A percentile compares a stretch with the other conserved stretches of the same genome.
Evolutionary conservation across 352 stramenopile genomes (phyloP).

Genomic region (Thraustochytrium striatum): DNA sequence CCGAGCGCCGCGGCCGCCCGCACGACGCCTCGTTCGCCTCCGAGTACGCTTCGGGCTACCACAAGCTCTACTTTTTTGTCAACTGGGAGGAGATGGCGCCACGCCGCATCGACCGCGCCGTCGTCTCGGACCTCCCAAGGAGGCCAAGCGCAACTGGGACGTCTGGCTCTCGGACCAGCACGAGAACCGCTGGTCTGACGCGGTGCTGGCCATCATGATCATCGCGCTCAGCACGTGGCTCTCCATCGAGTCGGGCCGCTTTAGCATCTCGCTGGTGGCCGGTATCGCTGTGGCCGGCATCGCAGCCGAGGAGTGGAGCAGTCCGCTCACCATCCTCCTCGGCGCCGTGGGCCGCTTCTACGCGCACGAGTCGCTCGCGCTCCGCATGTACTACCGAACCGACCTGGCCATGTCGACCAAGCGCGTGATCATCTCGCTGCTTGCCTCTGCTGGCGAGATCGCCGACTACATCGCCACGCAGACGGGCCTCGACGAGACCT

Average conservation of each 20-base stretch:
- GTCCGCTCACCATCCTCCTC: slow-evolving; percentile 15
- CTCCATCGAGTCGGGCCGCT: neutral
- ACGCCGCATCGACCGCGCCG: slow-evolving; percentile 12
- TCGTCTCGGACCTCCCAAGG: slow-evolving; percentile 30
- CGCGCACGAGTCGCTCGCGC: slow-evolving; percentile 27
- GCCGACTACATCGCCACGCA: neutral
- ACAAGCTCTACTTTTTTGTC: slow-evolving; percentile 47
- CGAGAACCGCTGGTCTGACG: slow-evolving; percentile 20
- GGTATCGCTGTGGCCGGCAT: slow-evolving; percentile 32
- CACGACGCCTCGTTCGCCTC: slow-evolving; percentile 14
- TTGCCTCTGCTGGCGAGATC: slow-evolving; percentile 11
- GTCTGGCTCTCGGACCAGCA: slow-evolving; percentile 10
- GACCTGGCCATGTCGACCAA: slow-evolving; percentile 37
- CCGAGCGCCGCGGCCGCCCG: neutral
- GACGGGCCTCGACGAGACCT: neutral
- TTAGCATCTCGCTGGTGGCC: slow-evolving; percentile 4
- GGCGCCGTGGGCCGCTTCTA: slow-evolving; percentile 22
- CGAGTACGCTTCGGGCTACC: slow-evolving; percentile 14
- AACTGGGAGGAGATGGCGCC: slow-evolving; percentile 37
- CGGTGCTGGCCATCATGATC: slow-evolving; percentile 30
- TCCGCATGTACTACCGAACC: slow-evolving; percentile 41
- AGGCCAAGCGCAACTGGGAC: slow-evolving; percentile 9
- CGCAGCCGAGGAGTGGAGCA: slow-evolving; percentile 38
- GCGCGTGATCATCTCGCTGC: slow-evolving; percentile 26
- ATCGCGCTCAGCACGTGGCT: neutral